phyloP scores from a whole-genome alignment of 1,139 yeast species.

The Torulaspora globosa region DNA sequence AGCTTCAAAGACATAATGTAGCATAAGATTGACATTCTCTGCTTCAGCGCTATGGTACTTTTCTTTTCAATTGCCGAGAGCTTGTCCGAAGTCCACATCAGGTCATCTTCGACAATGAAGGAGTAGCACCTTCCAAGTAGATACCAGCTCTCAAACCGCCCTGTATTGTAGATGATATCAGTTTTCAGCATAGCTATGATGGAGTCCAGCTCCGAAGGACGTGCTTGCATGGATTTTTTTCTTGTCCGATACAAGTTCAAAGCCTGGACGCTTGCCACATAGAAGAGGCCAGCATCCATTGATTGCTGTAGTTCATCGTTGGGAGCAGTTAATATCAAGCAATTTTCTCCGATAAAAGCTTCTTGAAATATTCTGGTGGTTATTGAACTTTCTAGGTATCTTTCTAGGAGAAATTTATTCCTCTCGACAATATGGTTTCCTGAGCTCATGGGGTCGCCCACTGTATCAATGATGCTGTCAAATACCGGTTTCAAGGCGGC shows the following conservation, averaged over 20 bases:
- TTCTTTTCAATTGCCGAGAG: conserved; percentile 63
- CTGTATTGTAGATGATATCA: conserved; percentile 64
- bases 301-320: conserved; percentile 37
- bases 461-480: conserved; percentile 66
- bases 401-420: conserved; percentile 47
- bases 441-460: conserved; percentile 62
- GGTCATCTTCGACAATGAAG: conserved; percentile 76
- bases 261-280: conserved; percentile 64
- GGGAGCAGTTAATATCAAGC: conserved; percentile 41
- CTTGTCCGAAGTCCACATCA: conserved; percentile 88
- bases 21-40: conserved; percentile 66
- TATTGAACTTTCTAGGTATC: conserved; percentile 51
- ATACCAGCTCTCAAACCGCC: conserved; percentile 81
- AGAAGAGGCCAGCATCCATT: conserved; percentile 62
- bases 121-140: conserved; percentile 79
- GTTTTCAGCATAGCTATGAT: conserved; percentile 61
- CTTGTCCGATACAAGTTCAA: conserved; percentile 62
- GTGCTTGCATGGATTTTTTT: conserved; percentile 71
- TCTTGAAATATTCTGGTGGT: conserved; percentile 50
- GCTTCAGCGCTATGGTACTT: conserved; percentile 56
- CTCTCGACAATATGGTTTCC: conserved; percentile 36
- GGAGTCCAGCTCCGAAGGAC: conserved; percentile 74
- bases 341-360: conserved; percentile 54
- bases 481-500: conserved; percentile 68
- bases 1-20: conserved; percentile 65